Evolutionary conservation across 164 flowering plant genomes (phyloP), one percentile per base, ranked within the genome.

Genomic region (grape (Vitis vinifera)): DNA sequence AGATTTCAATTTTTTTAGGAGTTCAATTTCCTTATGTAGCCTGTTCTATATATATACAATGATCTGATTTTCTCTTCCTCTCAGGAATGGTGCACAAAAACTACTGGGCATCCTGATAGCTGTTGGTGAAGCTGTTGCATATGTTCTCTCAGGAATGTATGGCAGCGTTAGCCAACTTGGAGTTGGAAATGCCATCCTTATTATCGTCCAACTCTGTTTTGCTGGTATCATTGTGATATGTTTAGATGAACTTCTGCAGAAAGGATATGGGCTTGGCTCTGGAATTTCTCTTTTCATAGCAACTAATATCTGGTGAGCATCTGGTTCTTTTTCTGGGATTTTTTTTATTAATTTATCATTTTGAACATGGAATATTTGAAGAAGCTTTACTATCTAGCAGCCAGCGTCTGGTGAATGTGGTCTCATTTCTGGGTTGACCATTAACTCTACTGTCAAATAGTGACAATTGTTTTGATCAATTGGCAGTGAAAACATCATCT

Each of bases 111-210:
- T 89, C 47, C 64, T 87, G 70, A 89, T 87, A 63, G 87, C 89
- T 31, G 75, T 87, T 67, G 89, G 89, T 58, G 84, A 89, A 76
- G 91, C 91, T 5, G 89, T 86, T 64, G 89, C 89, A 16, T 89
- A 87, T 77, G 91, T 89, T 68, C 83, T 89, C 23, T 89, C 91
- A 16, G 92, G 90, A 10, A 86, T 86, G 90, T 86, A 88, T 75
- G 90, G 92, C n/a, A 86, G 81, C 75, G 88, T 89, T 49, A 67
- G 75, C 75, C 93, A 89, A 76, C 89, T 89, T 73, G 92, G 90
- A 57, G 90, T 83, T 49, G 88, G 88, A n/a, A 88, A 88, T 76
- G 85, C 91, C 12, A 82, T 86, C 70, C 91, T 88, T 5, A 88
- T 88, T 47, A 84, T 85, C 47, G 50, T 87, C 51, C 89, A 87